Conservation (phyloP, 139 green algal genomes). For the Asterochloris sp. region DNA sequence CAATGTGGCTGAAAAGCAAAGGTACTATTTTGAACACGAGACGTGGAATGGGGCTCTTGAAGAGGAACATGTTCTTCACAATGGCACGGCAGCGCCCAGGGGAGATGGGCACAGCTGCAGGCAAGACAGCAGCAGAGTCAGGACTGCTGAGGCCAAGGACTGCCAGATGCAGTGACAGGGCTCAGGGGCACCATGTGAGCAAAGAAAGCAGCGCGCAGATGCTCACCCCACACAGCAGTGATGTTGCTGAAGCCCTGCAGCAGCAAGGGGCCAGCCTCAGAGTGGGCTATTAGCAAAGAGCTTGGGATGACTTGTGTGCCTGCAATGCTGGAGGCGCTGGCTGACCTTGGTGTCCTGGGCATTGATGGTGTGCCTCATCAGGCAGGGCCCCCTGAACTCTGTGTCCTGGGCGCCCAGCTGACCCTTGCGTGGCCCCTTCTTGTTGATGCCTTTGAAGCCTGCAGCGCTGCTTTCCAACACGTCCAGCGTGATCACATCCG, state of each 20-base stretch:
- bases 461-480: constrained; percentile 9
- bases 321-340: too few species aligned
- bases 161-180: too few species aligned
- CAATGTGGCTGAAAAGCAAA: not conserved
- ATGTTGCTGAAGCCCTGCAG: constrained; percentile 42
- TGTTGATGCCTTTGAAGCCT: constrained; percentile 40
- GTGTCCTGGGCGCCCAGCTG: constrained; percentile 43
- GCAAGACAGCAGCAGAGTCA: too few species aligned
- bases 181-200: too few species aligned
- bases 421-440: constrained; percentile 31
- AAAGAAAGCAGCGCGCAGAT: not conserved
- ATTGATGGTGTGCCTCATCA: constrained; percentile 50
- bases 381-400: constrained; percentile 21
- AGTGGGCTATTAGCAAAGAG: too few species aligned
- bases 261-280: too few species aligned
- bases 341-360: constrained; percentile 16
- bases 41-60: constrained; percentile 34
- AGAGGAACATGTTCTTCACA: constrained; percentile 48
- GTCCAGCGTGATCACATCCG: constrained; percentile 33
- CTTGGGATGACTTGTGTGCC: too few species aligned
- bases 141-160: constrained; percentile 5
- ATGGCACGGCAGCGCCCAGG: constrained; percentile 40
- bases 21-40: constrained; percentile 13
- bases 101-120: constrained; percentile 23
- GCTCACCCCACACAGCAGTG: constrained; percentile 21